These are phyloP conservation scores for Picea glauca DNA, from an alignment of 75 land plant species.

Conservation along the genomic window DNA sequence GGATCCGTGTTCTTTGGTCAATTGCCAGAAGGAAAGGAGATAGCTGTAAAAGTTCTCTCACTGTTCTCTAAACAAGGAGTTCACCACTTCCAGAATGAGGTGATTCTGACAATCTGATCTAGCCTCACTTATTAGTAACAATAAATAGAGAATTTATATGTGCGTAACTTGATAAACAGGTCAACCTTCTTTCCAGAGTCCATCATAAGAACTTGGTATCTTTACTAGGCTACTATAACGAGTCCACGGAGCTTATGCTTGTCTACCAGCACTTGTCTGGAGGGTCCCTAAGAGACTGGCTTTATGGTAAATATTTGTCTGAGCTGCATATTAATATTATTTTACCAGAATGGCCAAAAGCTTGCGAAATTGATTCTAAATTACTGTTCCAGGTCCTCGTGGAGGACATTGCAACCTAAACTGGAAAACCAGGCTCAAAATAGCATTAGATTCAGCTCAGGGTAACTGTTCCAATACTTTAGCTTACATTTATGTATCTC, in stretches of 20 bases:
- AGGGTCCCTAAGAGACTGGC: slow-evolving; percentile 55
- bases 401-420: neutral
- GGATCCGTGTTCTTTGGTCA: neutral
- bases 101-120: neutral
- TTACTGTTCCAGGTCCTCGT: neutral
- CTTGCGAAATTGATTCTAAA: neutral
- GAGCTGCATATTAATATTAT: neutral
- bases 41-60: neutral
- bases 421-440: slow-evolving; percentile 20
- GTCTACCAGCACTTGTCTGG: slow-evolving; percentile 48
- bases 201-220: slow-evolving; percentile 36
- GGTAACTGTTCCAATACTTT: neutral
- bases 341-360: too few species aligned
- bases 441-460: neutral
- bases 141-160: neutral
- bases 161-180: neutral
- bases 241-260: slow-evolving; percentile 35
- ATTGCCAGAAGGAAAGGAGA: neutral
- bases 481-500: too few species aligned
- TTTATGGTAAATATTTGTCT: neutral
- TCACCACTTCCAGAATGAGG: neutral
- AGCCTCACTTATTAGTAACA: neutral
- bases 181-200: slow-evolving; percentile 10
- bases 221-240: slow-evolving; percentile 43
- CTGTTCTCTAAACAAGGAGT: neutral